These are phyloP conservation scores for Dactylonectria estremocensis DNA, from an alignment of 2,329 filamentous ascomycete genomes.

Conservation along the genomic window DNA sequence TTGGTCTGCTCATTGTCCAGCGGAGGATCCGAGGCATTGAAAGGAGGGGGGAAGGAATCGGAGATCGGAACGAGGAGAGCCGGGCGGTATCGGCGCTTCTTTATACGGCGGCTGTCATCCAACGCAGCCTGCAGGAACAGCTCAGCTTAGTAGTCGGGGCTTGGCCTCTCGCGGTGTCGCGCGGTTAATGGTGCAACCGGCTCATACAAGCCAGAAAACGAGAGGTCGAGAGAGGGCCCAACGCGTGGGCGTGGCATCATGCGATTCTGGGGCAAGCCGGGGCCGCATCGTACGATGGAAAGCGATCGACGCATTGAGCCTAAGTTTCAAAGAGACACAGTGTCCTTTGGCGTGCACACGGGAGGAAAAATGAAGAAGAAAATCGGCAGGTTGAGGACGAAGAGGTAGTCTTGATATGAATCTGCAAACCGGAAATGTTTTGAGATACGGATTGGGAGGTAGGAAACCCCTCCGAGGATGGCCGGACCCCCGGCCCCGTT, in stretches of 20 bases:
- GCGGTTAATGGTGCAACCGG: conserved; percentile 25
- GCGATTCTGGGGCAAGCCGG: conserved; percentile 29
- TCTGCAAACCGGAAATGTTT: background rate
- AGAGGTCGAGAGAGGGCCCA: background rate
- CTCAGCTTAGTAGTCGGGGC: conserved; percentile 1
- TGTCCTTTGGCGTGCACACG: conserved; percentile 16
- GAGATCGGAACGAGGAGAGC: conserved; percentile 21
- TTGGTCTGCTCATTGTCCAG: conserved; percentile 49
- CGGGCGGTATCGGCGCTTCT: conserved; percentile 43
- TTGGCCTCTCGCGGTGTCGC: conserved; percentile 14
- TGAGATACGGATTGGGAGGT: conserved; percentile 8
- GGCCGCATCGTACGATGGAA: conserved; percentile 34
- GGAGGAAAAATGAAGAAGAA: background rate
- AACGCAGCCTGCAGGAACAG: conserved; percentile 17
- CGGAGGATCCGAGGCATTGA: conserved; percentile 50
- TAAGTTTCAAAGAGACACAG: conserved; percentile 19
- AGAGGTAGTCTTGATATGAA: background rate
- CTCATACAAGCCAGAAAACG: background rate
- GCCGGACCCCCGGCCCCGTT: conserved; percentile 13
- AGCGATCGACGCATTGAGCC: conserved; percentile 23
- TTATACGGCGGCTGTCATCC: conserved; percentile 36
- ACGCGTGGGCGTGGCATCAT: conserved; percentile 27
- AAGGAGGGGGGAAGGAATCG: conserved; percentile 7
- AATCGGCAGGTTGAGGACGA: background rate
- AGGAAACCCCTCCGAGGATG: background rate